Conservation (phyloP, 2,329 filamentous ascomycete genomes). For the Pestalotiopsis sp. region DNA sequence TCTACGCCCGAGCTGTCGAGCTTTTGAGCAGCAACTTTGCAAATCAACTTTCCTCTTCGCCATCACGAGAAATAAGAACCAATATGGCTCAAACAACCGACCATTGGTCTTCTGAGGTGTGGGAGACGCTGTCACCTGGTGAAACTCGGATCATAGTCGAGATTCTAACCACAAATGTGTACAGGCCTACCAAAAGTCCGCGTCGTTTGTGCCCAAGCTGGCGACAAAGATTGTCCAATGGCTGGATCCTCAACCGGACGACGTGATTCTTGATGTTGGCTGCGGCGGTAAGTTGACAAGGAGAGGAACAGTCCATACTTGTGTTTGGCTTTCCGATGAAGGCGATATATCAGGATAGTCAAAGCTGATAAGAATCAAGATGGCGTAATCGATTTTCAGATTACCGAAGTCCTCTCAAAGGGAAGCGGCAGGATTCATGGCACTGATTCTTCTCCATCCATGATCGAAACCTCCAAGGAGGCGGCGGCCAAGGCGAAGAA, state of each 20-base stretch:
- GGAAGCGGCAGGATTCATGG: constrained; percentile 54
- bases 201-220: constrained; percentile 64
- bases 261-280: constrained; percentile 62
- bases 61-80: constrained; percentile 7
- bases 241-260: constrained; percentile 58
- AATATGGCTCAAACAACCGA: constrained; percentile 30
- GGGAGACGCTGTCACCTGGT: neutral
- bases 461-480: constrained; percentile 55
- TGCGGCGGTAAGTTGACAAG: constrained; percentile 53
- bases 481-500: constrained; percentile 35
- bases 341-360: neutral
- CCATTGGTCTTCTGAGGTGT: constrained; percentile 41
- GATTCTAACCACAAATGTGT: neutral
- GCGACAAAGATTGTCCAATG: constrained; percentile 58
- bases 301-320: neutral
- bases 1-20: neutral
- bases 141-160: neutral
- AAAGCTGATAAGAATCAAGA: constrained; percentile 36
- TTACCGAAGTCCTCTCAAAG: constrained; percentile 44
- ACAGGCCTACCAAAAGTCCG: constrained; percentile 60
- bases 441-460: constrained; percentile 57
- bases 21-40: neutral
- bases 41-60: neutral
- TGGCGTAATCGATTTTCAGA: constrained; percentile 57
- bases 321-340: neutral